Conservation (phyloP, 768 basidiomycete genomes). For the Pleurotus citrinopileatus region DNA sequence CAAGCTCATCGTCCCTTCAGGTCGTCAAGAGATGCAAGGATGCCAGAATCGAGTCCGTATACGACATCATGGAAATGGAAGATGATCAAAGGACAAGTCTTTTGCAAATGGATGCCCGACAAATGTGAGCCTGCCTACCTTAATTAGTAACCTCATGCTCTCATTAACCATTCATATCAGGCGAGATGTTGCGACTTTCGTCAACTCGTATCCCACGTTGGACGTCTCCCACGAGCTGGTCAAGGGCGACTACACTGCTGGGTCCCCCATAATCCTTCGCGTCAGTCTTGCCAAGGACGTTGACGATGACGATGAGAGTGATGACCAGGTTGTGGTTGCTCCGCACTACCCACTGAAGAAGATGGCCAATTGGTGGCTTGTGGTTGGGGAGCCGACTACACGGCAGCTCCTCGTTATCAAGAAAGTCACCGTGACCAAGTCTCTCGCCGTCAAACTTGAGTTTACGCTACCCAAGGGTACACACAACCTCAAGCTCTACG, state of each 20-base stretch:
- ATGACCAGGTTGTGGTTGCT: constrained; percentile 85
- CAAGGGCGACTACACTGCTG: constrained; percentile 83
- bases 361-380: constrained; percentile 96
- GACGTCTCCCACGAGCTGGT: constrained; percentile 88
- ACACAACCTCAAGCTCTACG: constrained; percentile 80
- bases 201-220: constrained; percentile 96
- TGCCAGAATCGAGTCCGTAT: constrained; percentile 82
- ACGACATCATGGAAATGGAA: constrained; percentile 99
- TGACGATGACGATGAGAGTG: constrained; percentile 71
- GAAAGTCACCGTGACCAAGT: constrained; percentile 88
- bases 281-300: constrained; percentile 80
- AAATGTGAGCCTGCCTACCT: constrained; percentile 69
- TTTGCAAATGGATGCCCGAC: constrained; percentile 77
- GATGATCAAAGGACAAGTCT: constrained; percentile 82
- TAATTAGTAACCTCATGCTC: constrained; percentile 11
- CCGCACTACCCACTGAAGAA: constrained; percentile 91
- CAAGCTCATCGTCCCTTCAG: constrained; percentile 29
- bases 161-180: constrained; percentile 32
- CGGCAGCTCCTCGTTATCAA: constrained; percentile 83
- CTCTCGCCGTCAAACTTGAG: constrained; percentile 82
- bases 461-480: constrained; percentile 84
- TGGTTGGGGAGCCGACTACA: constrained; percentile 81
- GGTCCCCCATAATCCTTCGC: constrained; percentile 77
- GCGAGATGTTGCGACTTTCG: constrained; percentile 92
- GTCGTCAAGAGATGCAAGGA: constrained; percentile 83